These are phyloP conservation scores for Globisporangium nodosum DNA, from an alignment of 352 stramenopile genomes.

Conservation along the genomic window DNA sequence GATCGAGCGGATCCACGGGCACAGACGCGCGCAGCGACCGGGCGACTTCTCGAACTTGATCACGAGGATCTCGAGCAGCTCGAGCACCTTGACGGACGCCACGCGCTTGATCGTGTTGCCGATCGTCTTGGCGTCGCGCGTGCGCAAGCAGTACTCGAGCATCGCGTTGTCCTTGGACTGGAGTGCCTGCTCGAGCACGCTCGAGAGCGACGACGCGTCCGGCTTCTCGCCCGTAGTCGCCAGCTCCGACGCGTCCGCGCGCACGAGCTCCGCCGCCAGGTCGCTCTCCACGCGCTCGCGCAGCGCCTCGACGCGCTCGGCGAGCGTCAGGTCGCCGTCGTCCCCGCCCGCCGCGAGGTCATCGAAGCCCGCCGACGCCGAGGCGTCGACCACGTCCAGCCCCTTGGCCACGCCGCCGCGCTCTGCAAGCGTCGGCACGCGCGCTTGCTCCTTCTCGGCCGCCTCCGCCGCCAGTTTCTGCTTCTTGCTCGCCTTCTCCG, in stretches of 20 bases:
- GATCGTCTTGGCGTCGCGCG: conserved; percentile 72
- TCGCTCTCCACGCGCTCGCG: conserved; percentile 72
- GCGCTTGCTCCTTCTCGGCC: conserved; percentile 45
- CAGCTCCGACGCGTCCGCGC: conserved; percentile 32
- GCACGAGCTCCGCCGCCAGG: conserved; percentile 52
- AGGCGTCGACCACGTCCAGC: conserved; percentile 58
- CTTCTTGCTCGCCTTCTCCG: conserved; percentile 48
- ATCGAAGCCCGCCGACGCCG: conserved; percentile 32
- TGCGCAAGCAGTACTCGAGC: conserved; percentile 78
- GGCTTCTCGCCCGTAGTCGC: conserved; percentile 37
- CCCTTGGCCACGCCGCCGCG: conserved; percentile 51
- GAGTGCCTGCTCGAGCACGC: conserved; percentile 76
- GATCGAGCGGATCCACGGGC: conserved; percentile 77
- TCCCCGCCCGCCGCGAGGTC: conserved; percentile 37
- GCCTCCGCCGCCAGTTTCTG: conserved; percentile 37
- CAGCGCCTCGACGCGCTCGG: conserved; percentile 70
- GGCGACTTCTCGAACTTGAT: conserved; percentile 80
- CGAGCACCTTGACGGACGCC: conserved; percentile 63
- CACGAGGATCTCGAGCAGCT: conserved; percentile 75
- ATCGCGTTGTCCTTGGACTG: conserved; percentile 86
- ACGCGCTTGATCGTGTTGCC: conserved; percentile 72
- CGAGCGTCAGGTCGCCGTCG: conserved; percentile 60
- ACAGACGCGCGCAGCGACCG: conserved; percentile 70
- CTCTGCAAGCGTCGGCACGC: conserved; percentile 70
- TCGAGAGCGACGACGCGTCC: conserved; percentile 79